These are phyloP conservation scores for Zelopaecilomyces penicillatus DNA, from an alignment of 2,329 filamentous ascomycete species.

Conservation along the genomic window DNA sequence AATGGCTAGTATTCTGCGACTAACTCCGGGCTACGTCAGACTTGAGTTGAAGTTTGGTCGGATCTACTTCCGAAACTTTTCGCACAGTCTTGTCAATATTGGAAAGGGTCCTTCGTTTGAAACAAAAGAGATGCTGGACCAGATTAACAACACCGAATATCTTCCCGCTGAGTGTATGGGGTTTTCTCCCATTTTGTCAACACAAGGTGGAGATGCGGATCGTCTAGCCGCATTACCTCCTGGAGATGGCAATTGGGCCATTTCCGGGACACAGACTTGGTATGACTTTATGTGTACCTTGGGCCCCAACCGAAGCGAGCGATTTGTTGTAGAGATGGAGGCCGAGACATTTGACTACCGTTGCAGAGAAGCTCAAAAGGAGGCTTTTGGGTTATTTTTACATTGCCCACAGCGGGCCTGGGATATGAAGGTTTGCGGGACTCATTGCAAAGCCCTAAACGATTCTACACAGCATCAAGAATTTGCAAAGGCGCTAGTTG, in stretches of 20 bases:
- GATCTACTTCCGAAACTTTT: conserved; percentile 17
- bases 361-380: conserved; percentile 12
- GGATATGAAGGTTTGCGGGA: conserved; percentile 22
- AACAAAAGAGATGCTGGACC: conserved; percentile 5
- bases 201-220: conserved; percentile 18
- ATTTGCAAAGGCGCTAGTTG: conserved; percentile 15
- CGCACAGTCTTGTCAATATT: conserved; percentile 12
- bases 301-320: not conserved
- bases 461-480: conserved; percentile 9
- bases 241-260: conserved; percentile 13
- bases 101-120: conserved; percentile 13
- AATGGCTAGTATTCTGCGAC: conserved; percentile 13
- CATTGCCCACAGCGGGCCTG: conserved; percentile 24
- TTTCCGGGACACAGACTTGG: conserved; percentile 11
- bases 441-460: conserved; percentile 7
- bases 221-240: conserved; percentile 10
- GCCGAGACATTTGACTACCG: conserved; percentile 15
- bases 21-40: conserved; percentile 16
- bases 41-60: conserved; percentile 21
- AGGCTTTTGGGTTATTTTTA: conserved; percentile 17
- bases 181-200: conserved; percentile 22
- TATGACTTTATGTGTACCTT: conserved; percentile 20
- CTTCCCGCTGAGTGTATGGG: conserved; percentile 11
- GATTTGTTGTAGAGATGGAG: conserved; percentile 19
- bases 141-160: not conserved